These are phyloP conservation scores for Moniliella sp. DNA, from an alignment of 1,284 basidiomycete species.

Conservation along the genomic window DNA sequence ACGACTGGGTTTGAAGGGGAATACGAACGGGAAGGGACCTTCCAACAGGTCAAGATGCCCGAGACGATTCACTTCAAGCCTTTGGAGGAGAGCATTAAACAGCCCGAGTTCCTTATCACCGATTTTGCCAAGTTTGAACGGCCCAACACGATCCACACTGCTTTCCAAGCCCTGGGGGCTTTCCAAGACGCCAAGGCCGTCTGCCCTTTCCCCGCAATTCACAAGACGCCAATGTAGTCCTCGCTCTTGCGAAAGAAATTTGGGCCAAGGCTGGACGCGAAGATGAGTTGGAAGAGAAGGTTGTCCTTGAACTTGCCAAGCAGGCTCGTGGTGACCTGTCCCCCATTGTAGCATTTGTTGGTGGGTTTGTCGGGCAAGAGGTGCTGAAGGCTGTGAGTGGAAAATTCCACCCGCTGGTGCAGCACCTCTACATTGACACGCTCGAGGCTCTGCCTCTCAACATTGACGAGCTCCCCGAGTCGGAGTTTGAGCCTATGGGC, in stretches of 20 bases:
- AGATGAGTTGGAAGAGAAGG: slow-evolving; percentile 50
- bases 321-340: slow-evolving; percentile 81
- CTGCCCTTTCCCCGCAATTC: slow-evolving; percentile 64
- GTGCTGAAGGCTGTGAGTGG: slow-evolving; percentile 89
- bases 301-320: slow-evolving; percentile 64
- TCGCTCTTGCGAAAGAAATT: slow-evolving; percentile 58
- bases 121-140: slow-evolving; percentile 97
- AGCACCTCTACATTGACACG: slow-evolving; percentile 91
- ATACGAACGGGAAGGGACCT: slow-evolving; percentile 77
- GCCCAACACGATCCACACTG: slow-evolving; percentile 67
- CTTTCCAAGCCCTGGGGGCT: slow-evolving; percentile 76
- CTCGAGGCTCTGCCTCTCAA: slow-evolving; percentile 49
- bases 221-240: slow-evolving; percentile 53
- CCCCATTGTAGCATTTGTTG: slow-evolving; percentile 77
- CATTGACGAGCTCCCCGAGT: slow-evolving; percentile 45
- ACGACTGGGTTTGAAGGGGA: slow-evolving; percentile 40
- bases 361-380: slow-evolving; percentile 94
- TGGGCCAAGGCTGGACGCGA: slow-evolving; percentile 41
- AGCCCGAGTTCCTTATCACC: slow-evolving; percentile 75
- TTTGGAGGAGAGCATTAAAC: slow-evolving; percentile 58
- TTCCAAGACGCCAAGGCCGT: slow-evolving; percentile 50
- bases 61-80: slow-evolving; percentile 69
- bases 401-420: slow-evolving; percentile 92
- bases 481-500: slow-evolving; percentile 60
- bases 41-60: slow-evolving; percentile 97